Evolutionary conservation across 1,284 basidiomycete species (phyloP), one percentile per base, ranked within the genome.

Genomic region (Wallemia hederae): DNA sequence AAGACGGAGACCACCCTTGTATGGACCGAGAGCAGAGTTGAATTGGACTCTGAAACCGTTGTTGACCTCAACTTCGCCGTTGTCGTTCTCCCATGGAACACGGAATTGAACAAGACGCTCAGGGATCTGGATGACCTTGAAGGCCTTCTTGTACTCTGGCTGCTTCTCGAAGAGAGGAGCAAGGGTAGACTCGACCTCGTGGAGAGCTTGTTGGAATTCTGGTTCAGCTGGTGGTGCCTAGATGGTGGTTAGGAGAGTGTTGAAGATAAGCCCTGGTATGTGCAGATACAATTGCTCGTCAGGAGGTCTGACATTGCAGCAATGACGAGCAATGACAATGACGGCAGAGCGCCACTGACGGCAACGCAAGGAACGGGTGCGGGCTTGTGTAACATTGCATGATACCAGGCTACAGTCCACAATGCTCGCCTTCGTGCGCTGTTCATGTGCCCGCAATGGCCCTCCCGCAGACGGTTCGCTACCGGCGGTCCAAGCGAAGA

Each of bases 1-100:
- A 62, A 86, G 77, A 66, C 83, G 80, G 65, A 85, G 78, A 70
- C 82, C 82, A 66, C 83, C 83, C 72, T 85, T 85, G 78, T 85
- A 86, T 49, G 83, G 83, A 62, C 83, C 83, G 60, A 86, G 77
- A 22, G 81, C 81, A 55, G 82, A 84, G 76, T 85, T 85, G 77
- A 82, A 85, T 78, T 81, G 31, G 60, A 85, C 82, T 67, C 83
- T 78, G 75, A 78, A 85, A 49, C 81, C 83, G 63, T 78, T 74
- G 75, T 85, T 84, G 66, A 85, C 82, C 65, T 82, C 81, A 59
- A 79, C 70, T 39, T 73, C 67, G 59, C 79, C 80, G 63, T 80
- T 73, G 70, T 85, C 83, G 66, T 81, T 79, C 70, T 86, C 83
- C 82, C 83, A 85, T 64, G 79, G 76, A 60, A 86, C 82, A 66